A percentile compares a stretch with the other conserved stretches of the same genome.
These are phyloP conservation scores for Trichoderma sp. DNA, from an alignment of 2,329 filamentous ascomycete species.

Conservation along the genomic window DNA sequence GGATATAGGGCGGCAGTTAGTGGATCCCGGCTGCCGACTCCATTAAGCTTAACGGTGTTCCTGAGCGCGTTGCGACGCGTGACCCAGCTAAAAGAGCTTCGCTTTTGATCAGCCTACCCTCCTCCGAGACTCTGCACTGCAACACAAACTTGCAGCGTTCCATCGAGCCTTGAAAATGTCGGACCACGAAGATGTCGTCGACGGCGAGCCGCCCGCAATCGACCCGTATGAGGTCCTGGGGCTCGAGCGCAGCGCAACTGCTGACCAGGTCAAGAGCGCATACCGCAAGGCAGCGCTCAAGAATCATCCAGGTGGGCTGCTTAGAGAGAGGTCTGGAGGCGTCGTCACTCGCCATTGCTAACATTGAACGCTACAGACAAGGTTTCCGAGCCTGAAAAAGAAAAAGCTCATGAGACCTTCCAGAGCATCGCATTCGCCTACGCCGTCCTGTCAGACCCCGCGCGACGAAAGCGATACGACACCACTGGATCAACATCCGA, in stretches of 20 bases:
- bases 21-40: conserved; percentile 1
- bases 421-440: conserved; percentile 93
- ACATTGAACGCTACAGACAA: conserved; percentile 61
- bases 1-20: conserved; percentile 10
- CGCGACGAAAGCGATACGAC: conserved; percentile 82
- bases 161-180: conserved; percentile 40
- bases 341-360: conserved; percentile 20
- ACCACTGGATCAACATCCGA: conserved; percentile 86
- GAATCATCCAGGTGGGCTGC: conserved; percentile 71
- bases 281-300: conserved; percentile 89
- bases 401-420: conserved; percentile 74
- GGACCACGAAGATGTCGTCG: conserved; percentile 50
- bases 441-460: conserved; percentile 81
- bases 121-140: conserved; percentile 3
- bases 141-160: not conserved
- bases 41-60: conserved; percentile 20
- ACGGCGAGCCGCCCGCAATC: conserved; percentile 60
- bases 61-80: conserved; percentile 24
- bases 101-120: conserved; percentile 11
- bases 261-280: conserved; percentile 80
- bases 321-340: not conserved
- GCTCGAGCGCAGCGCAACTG: conserved; percentile 67
- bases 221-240: conserved; percentile 79
- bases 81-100: conserved; percentile 8
- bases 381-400: conserved; percentile 64